These are phyloP conservation scores for Nymphaea colorata DNA, from an alignment of 164 flowering plant genomes.

Conservation along the genomic window DNA sequence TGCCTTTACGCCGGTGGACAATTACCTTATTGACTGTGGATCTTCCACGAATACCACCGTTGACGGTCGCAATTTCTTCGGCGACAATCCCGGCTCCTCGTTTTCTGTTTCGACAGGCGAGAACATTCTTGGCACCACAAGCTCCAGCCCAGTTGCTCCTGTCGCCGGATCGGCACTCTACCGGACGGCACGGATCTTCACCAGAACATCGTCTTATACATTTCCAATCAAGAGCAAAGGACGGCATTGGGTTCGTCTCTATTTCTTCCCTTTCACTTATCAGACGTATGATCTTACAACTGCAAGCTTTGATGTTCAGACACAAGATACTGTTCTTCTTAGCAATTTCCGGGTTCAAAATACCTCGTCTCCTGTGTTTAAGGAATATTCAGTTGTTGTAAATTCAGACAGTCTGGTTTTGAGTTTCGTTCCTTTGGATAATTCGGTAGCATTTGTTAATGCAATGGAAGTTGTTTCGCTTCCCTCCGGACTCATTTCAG, in stretches of 20 bases:
- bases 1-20: conserved; percentile 39
- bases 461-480: conserved; percentile 67
- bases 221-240: conserved; percentile 44
- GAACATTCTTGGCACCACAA: conserved; percentile 20
- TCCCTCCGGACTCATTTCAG: conserved; percentile 49
- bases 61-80: conserved; percentile 31
- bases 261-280: conserved; percentile 53
- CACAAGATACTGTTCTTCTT: conserved; percentile 42
- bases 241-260: conserved; percentile 71
- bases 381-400: conserved; percentile 49
- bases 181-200: conserved; percentile 50
- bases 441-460: conserved; percentile 68
- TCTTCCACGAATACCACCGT: conserved; percentile 37
- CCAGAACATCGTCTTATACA: conserved; percentile 23
- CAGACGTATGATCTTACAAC: conserved; percentile 25
- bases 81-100: conserved; percentile 26
- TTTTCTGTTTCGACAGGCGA: conserved; percentile 22
- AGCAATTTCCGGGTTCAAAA: conserved; percentile 21
- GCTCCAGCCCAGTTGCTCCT: conserved; percentile 10
- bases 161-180: conserved; percentile 18
- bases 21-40: conserved; percentile 62
- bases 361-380: conserved; percentile 16
- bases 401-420: conserved; percentile 29
- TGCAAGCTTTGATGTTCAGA: conserved; percentile 49
- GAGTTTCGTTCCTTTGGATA: conserved; percentile 32